Percentiles rank a stretch among this genome's conserved stretches.
Conservation (phyloP, 2,329 filamentous ascomycete genomes). For the Cadophora gregata region DNA sequence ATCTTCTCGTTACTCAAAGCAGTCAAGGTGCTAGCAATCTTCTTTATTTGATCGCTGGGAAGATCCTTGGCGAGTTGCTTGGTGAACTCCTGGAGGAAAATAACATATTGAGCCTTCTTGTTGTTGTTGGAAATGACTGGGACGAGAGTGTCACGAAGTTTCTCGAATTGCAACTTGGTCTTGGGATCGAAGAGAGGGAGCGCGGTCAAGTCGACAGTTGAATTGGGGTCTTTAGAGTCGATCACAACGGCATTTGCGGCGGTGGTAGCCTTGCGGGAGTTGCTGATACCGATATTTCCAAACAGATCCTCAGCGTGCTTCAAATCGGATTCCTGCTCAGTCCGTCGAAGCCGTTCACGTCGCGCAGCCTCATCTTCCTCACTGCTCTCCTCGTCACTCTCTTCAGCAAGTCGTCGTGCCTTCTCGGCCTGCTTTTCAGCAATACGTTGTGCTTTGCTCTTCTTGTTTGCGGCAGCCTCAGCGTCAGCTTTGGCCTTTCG, state of each 20-base stretch:
- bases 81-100: constrained; percentile 90
- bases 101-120: constrained; percentile 88
- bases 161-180: constrained; percentile 85
- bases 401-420: constrained; percentile 57
- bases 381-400: constrained; percentile 62
- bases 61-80: constrained; percentile 89
- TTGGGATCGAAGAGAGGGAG: constrained; percentile 88
- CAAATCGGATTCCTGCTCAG: constrained; percentile 88
- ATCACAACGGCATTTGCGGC: constrained; percentile 70
- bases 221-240: constrained; percentile 74
- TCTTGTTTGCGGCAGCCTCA: constrained; percentile 87
- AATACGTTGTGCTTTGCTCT: constrained; percentile 85
- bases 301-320: constrained; percentile 92
- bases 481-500: constrained; percentile 89
- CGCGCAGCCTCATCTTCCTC: constrained; percentile 74
- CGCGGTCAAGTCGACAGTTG: constrained; percentile 79
- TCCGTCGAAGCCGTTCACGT: constrained; percentile 75
- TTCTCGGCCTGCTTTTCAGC: constrained; percentile 75
- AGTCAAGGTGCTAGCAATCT: constrained; percentile 86
- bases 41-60: constrained; percentile 94
- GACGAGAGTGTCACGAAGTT: constrained; percentile 76
- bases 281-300: constrained; percentile 70
- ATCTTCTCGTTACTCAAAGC: constrained; percentile 95
- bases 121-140: constrained; percentile 76
- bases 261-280: constrained; percentile 70